A percentile compares a stretch with the other conserved stretches of the same genome.
These are phyloP conservation scores for Sisymbrium irio DNA, from an alignment of 345 rosid genomes.

Conservation along the genomic window DNA sequence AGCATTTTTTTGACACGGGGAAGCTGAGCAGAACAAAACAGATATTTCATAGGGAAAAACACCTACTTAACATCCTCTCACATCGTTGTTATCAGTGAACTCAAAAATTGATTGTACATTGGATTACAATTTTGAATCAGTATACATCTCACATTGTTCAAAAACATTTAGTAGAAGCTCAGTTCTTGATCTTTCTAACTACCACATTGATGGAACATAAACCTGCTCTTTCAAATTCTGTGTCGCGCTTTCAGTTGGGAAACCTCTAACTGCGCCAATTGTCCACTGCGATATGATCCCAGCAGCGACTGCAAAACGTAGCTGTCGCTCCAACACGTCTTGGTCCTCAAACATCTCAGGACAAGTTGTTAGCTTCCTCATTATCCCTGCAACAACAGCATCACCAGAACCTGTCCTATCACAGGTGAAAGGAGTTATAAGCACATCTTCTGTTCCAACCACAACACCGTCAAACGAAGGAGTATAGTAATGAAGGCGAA, in stretches of 20 bases:
- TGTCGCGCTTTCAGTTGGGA: conserved; percentile 86
- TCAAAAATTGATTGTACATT: conserved; percentile 30
- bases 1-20: background rate
- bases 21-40: background rate
- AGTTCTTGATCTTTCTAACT: conserved; percentile 26
- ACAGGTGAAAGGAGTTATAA: conserved; percentile 81
- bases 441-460: conserved; percentile 86
- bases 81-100: conserved; percentile 21
- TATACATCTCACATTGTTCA: conserved; percentile 23
- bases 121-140: conserved; percentile 21
- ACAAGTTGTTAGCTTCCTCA: conserved; percentile 70
- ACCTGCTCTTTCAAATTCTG: conserved; percentile 94
- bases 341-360: conserved; percentile 81
- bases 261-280: conserved; percentile 82
- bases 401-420: conserved; percentile 98
- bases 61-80: conserved; percentile 9
- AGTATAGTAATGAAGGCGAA: conserved; percentile 75
- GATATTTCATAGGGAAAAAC: conserved; percentile 8
- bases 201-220: conserved; percentile 96
- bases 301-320: conserved; percentile 80
- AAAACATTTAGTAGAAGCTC: conserved; percentile 10
- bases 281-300: conserved; percentile 97
- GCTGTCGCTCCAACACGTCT: conserved; percentile 79
- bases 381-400: conserved; percentile 84
- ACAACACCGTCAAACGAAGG: conserved; percentile 73